Percentiles rank a stretch among this genome's conserved stretches.
These are phyloP conservation scores for Collybia sp. DNA, from an alignment of 768 basidiomycete species.

Conservation along the genomic window DNA sequence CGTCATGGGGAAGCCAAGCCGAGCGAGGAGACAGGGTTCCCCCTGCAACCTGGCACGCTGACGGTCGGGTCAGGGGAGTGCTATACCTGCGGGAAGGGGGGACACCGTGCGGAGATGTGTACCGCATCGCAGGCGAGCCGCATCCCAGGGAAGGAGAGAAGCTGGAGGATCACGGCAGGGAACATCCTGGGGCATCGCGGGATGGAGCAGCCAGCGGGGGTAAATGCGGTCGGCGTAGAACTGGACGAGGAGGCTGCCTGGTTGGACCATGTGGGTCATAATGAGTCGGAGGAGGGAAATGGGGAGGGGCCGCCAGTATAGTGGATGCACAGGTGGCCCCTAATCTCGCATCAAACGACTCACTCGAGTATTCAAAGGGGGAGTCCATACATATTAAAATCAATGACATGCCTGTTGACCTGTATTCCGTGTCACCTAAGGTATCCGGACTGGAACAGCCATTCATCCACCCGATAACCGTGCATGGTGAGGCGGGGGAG, in stretches of 20 bases:
- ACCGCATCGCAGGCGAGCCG: too few relatives aligned
- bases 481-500: background rate
- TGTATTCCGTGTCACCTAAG: too few relatives aligned
- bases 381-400: too few relatives aligned
- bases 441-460: background rate
- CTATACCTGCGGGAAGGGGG: background rate
- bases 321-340: conserved; percentile 9
- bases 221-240: background rate
- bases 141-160: too few relatives aligned
- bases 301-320: conserved; percentile 16
- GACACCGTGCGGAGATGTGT: background rate
- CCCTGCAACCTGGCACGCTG: conserved; percentile 5
- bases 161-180: too few relatives aligned
- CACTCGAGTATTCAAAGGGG: too few relatives aligned
- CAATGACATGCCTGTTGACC: too few relatives aligned
- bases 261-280: too few relatives aligned
- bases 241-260: too few relatives aligned
- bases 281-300: conserved; percentile 10
- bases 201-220: background rate
- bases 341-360: too few relatives aligned
- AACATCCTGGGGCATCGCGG: too few relatives aligned
- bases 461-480: conserved; percentile 1
- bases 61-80: conserved; percentile 7
- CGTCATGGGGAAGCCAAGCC: background rate
- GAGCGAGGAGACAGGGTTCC: conserved; percentile 1